Base-by-base conservation (phyloP, 768 basidiomycete genomes). In the Cystobasidiopsis lactophilus region DNA sequence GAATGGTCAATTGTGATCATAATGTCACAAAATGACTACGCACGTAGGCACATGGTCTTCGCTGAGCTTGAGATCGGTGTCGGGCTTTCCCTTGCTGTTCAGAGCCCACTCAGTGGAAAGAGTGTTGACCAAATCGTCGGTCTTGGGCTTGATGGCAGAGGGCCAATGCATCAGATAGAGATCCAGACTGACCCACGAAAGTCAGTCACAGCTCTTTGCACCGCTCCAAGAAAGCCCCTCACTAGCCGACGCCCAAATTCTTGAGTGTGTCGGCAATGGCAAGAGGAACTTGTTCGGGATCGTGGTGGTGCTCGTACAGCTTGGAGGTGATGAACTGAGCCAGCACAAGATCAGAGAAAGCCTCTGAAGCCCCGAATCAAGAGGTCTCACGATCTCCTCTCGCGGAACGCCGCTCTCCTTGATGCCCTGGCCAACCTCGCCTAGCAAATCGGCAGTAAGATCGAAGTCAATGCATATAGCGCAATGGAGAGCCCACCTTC, bases 151-250 rank as follows among this genome's bases (percentile, higher is more conserved):
- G 45, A 53, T 46, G 24, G 52, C 52, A 23, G 52, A 46, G 18
- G 52, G 52, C 52, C 52, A 53, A 23, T 53, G 52, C 26, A 53
- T 53, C 19, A 53, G 45, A 23, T 53, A 53, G 10, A 47, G 33
- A 30, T 53, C 52, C 2, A 53, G 45, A 53, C 9, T 35, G 33
- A 35, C 9, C 33, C 9, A 35, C 33, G 33, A 35, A 16, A 35
- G 33, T 7, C 16, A 16, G 33, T n/a, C n/a, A n/a, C n/a, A n/a
- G n/a, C n/a, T n/a, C n/a, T n/a, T n/a, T n/a, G n/a, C n/a, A n/a
- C n/a, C n/a, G n/a, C n/a, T 35, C 33, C 16, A 35, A 35, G 16
- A 16, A 7, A 35, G 33, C 9, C 16, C 7, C 7, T 16, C 9
- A 35, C 7, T 16, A 44, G 24, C 27, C 30, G 3, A 53, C 52